Percentiles rank a stretch among this genome's conserved stretches.
Conservation (phyloP, 1,284 basidiomycete species). For the Heterobasidion occidentale region DNA sequence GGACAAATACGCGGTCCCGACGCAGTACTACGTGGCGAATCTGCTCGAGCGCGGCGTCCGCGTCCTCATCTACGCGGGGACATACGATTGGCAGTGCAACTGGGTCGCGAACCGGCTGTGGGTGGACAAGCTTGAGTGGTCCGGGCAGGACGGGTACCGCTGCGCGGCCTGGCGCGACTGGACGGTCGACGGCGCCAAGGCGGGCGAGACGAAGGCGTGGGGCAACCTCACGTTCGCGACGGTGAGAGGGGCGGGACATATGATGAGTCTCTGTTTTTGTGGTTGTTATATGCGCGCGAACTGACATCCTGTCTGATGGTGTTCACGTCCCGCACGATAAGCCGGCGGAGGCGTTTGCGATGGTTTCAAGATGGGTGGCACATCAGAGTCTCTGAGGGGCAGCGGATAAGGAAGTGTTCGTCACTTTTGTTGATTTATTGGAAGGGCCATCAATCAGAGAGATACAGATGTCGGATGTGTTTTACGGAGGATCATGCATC, state of each 20-base stretch:
- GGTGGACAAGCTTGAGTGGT: conserved; percentile 72
- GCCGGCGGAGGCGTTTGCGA: conserved; percentile 45
- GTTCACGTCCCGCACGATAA: conserved; percentile 60
- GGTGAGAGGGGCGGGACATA: conserved; percentile 58
- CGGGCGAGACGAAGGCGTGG: conserved; percentile 56
- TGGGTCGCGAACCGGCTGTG: conserved; percentile 71
- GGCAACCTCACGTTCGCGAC: conserved; percentile 62
- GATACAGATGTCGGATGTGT: background rate
- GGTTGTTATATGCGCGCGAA: conserved; percentile 5
- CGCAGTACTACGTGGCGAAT: conserved; percentile 59
- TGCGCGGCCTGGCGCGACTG: conserved; percentile 49
- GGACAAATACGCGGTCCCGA: conserved; percentile 53
- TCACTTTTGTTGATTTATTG: background rate
- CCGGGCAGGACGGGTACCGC: conserved; percentile 44
- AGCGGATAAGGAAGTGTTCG: background rate
- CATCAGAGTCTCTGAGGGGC: conserved; percentile 28
- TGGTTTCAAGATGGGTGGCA: conserved; percentile 55
- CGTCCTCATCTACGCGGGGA: conserved; percentile 73
- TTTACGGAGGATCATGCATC: background rate
- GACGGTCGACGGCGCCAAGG: conserved; percentile 43
- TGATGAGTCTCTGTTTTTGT: conserved; percentile 41
- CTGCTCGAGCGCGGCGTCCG: conserved; percentile 69
- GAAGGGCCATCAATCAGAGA: background rate
- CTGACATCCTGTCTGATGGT: conserved; percentile 15
- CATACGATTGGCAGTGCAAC: conserved; percentile 76